These are phyloP conservation scores for Scutellaria barbata DNA, from an alignment of 257 asterid genomes.

Conservation along the genomic window DNA sequence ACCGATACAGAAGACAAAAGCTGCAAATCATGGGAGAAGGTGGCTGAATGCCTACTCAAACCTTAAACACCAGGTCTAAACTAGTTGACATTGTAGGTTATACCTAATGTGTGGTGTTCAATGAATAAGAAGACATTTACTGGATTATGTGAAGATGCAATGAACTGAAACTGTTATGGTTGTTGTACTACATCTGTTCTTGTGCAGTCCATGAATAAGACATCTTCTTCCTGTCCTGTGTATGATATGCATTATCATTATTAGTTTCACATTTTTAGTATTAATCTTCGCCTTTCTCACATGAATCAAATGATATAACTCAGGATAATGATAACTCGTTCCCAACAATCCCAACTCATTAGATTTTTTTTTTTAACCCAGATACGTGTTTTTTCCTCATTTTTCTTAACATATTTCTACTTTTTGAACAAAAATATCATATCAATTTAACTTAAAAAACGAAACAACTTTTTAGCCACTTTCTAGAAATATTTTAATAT, in stretches of 20 bases:
- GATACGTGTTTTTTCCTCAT: too few species aligned
- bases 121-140: constrained; percentile 33
- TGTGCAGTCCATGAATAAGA: too few species aligned
- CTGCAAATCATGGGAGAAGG: constrained; percentile 89
- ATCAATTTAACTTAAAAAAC: too few species aligned
- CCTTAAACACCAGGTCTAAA: constrained; percentile 24
- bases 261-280: neutral
- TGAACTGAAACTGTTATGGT: constrained; percentile 2
- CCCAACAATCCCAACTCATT: too few species aligned
- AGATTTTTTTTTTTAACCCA: too few species aligned
- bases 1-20: constrained; percentile 81
- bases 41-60: constrained; percentile 59
- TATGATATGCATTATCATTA: neutral
- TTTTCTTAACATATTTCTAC: too few species aligned
- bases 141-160: constrained; percentile 12
- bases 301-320: neutral
- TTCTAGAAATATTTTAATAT: too few species aligned
- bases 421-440: too few species aligned
- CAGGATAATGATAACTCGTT: neutral
- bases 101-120: constrained; percentile 25
- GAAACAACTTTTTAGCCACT: too few species aligned
- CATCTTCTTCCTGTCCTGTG: neutral
- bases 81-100: neutral
- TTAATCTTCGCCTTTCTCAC: neutral
- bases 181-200: neutral